Base-by-base conservation (phyloP, 352 stramenopile species). In the Pythium aristosporum region DNA sequence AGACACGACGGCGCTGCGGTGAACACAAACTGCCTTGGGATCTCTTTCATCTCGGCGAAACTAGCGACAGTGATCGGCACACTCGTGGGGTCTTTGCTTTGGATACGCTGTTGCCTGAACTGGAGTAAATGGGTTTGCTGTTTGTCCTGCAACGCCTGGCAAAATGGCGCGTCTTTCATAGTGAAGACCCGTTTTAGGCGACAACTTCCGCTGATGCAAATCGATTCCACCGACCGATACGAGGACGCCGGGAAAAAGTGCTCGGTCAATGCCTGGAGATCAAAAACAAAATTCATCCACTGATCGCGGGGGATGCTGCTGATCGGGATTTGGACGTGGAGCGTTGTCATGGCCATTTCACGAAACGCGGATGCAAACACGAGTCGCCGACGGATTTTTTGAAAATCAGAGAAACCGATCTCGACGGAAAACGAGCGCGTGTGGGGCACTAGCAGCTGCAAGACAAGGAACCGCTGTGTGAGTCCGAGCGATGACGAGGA, bases 141-240 rank as follows among this genome's bases (percentile, higher is more conserved):
- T n/a, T 42, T 57, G 12, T 42, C 41, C 18, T 61, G 36, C 15
- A 73, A 2, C 0, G 28, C 34, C 10, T 46, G 60, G 32, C 71
- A 65, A 28, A 49, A 57, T 0, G 87, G 87, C 9, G 81, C 79
- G 37, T 96, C 84, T 46, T 94, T 96, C 76, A 92, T 91, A 6
- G 86, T 94, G 62, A 96, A 96, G 39, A 96, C 73, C 6, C 83
- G 80, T 63, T 92, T 91, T 18, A 95, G 71, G 10, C 80, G 74
- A 53, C 84, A 96, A 41, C 73, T 88, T 2, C 86, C 86, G 23
- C 75, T 80, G 48, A 94, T 76, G 42, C 73, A 84, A 49, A 96
- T 71, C 7, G 80, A 89, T 53, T 96, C 88, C 70, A 94, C 86
- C 7, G 80, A 88, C 10, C 87, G 82, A 58, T 82, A 91, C 15